Percentiles rank a stretch among this genome's conserved stretches.
Evolutionary conservation across 2,329 filamentous ascomycete genomes (phyloP).

Genomic region (Colletotrichum eleusines): DNA sequence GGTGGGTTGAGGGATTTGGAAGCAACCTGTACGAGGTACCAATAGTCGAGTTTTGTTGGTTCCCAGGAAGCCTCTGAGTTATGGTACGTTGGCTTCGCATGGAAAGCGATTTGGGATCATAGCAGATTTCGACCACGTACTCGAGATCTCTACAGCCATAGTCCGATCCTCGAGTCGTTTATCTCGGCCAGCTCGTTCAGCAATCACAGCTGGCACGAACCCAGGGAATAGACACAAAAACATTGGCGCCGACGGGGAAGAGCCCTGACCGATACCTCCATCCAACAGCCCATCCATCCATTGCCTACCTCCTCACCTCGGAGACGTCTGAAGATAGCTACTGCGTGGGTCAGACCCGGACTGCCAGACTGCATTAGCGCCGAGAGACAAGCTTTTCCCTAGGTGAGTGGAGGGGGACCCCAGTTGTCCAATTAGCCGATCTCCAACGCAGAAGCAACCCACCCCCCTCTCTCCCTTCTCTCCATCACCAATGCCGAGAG

Average conservation of each 20-base stretch:
- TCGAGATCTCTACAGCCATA: not conserved
- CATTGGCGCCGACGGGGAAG: not conserved
- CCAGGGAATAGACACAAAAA: not conserved
- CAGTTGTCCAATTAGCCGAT: slow-evolving; percentile 16
- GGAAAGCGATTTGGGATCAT: not conserved
- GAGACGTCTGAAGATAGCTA: not conserved
- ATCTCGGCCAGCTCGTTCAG: slow-evolving; percentile 11
- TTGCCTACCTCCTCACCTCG: not conserved
- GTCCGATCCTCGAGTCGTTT: not conserved
- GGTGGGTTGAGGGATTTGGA: slow-evolving; percentile 3
- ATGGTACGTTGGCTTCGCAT: too few relatives aligned
- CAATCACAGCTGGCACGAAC: not conserved
- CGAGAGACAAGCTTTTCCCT: slow-evolving; percentile 35
- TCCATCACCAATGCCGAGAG: slow-evolving; percentile 10
- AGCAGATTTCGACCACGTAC: not conserved
- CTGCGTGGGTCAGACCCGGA: slow-evolving; percentile 9
- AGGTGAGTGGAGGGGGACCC: slow-evolving; percentile 28
- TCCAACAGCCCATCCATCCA: too few relatives aligned
- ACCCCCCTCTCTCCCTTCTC: not conserved
- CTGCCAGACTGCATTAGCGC: slow-evolving; percentile 23
- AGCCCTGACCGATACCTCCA: too few relatives aligned
- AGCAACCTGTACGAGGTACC: not conserved
- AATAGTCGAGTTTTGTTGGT: not conserved
- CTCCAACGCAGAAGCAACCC: slow-evolving; percentile 11
- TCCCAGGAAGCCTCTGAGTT: too few relatives aligned